Base-by-base conservation (phyloP, 2,329 filamentous ascomycete genomes). In the Talaromyces sp. region DNA sequence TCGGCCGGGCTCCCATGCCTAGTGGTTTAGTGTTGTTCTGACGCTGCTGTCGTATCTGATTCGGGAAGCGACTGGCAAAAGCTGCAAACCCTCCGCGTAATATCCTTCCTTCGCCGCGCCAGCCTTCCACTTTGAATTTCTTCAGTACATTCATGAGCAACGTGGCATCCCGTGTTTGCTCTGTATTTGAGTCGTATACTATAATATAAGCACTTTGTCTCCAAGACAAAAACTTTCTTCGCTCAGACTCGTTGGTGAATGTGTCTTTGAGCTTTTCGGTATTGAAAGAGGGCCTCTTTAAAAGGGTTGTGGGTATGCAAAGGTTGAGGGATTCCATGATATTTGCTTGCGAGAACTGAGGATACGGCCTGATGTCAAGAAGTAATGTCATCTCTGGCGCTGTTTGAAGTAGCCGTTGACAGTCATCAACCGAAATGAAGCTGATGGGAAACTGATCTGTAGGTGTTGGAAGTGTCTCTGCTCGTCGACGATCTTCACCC, bases 271-370 rank as follows among this genome's bases (percentile, higher is more conserved):
- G 82, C 74, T 96, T 97, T 68, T 93, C 85, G 13, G 96, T 86
- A 70, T 94, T 94, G 78, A 96, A 98, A 0, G 93, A 96, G 0
- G 92, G 89, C 59, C 95, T 85, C 78, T 98, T 98, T 19, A 99
- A 80, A 14, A 99, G 81, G 0, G 94, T 98, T 0, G 95, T 98
- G 0, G 95, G 95, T 67, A 98, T 96, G 74, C 95, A 98, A 5
- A 99, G 82, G 74, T 96, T 98, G 37, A 99, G 80, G 0, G 94
- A 92, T n/a, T 89, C 89, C 59, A 84, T 81, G 63, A 98, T 90
- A 35, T 91, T 87, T 24, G 90, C 89, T 54, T 86, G 84, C 0
- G 88, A 85, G 73, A 90, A 97, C 69, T 94, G 92, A 22, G 93
- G 92, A 33, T 89, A 91, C 0, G 96, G 93, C 45, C 95, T 87